A percentile compares a stretch with the other conserved stretches of the same genome.
Conservation (phyloP, 495 filamentous ascomycete species). For the Parachaetomium inaequale region DNA sequence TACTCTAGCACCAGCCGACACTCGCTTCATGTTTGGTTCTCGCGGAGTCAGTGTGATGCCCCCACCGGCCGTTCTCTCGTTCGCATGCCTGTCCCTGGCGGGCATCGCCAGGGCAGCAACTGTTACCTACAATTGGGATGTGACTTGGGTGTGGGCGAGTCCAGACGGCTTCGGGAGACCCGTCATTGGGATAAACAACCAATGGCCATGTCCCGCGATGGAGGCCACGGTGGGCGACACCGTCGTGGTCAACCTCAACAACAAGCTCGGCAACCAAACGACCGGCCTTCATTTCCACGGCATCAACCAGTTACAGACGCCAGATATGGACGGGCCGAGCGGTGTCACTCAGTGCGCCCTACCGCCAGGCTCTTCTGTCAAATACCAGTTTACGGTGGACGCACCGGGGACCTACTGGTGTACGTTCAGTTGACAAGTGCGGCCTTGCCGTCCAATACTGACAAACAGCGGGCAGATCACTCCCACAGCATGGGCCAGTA, state of each 20-base stretch:
- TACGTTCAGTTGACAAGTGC: constrained; percentile 44
- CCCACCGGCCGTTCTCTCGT: constrained; percentile 13
- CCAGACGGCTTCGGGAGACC: constrained; percentile 66
- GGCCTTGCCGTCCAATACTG: constrained; percentile 11
- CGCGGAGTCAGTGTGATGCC: constrained; percentile 12
- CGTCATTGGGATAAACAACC: constrained; percentile 73
- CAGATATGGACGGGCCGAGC: constrained; percentile 70
- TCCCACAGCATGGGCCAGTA: constrained; percentile 71
- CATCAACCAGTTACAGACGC: constrained; percentile 66
- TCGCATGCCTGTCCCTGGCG: constrained; percentile 25
- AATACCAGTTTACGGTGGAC: constrained; percentile 66
- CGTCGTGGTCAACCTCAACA: constrained; percentile 65
- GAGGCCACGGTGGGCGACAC: constrained; percentile 68
- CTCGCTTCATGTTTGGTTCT: neutral
- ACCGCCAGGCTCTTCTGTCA: constrained; percentile 57
- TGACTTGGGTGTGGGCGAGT: constrained; percentile 65
- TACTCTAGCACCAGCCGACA: neutral
- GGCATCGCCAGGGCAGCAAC: constrained; percentile 29
- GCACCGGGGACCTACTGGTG: constrained; percentile 76
- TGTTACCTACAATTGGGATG: constrained; percentile 54
- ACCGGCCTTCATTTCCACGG: constrained; percentile 80
- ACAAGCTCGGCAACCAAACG: constrained; percentile 69
- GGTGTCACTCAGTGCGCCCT: constrained; percentile 69
- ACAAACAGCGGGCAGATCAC: constrained; percentile 48
- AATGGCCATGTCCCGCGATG: constrained; percentile 69